Base-by-base conservation (phyloP, 768 basidiomycete species). In the Boletus bicolor region DNA sequence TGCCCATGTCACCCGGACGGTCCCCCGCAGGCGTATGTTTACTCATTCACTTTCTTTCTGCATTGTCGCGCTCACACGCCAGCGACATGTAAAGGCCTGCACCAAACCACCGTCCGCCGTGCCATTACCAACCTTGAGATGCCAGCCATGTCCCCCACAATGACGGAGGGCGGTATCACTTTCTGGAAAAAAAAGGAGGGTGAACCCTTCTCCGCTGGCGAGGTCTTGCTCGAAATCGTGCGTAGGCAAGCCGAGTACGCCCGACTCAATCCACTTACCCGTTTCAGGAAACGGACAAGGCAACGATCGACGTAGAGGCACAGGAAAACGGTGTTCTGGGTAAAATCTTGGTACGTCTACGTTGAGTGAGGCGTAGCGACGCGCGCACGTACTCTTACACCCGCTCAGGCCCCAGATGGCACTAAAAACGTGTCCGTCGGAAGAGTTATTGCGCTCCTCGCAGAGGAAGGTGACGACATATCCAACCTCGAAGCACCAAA, bases 111-210 rank as follows among this genome's bases (percentile, higher is more conserved):
- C 49, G 64, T 70, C 44, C 79, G 82, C 43, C 72, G 72, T 60
- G 91, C 87, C 34, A 79, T 91, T 49, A 85, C 89, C 46, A 81
- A 85, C 58, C 82, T 96, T 55, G 76, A 82, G 63, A 96, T 98
- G 93, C 95, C 95, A 5, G 95, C 95, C 55, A 96, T 98, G 93
- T 94, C 90, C 3, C 94, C 93, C 14, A 96, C 93, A 12, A 94
- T 98, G 90, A 93, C 91, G 0, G 94, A 97, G 73, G 94, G 95
- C 43, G 93, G 89, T 3, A 91, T 98, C 59, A 78, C 92, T 0
- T 79, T 79, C 4, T 98, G 96, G 94, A 97, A 96, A 77, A 87
- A 87, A 75, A 79, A 80, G 59, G 88, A 89, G 63, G 93, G 93
- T 17, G 91, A 93, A 56, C 64, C 82, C 0, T 97, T 93, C 66